Base-by-base conservation (phyloP, 1,284 basidiomycete species). In the Ceratobasidium sp. region DNA sequence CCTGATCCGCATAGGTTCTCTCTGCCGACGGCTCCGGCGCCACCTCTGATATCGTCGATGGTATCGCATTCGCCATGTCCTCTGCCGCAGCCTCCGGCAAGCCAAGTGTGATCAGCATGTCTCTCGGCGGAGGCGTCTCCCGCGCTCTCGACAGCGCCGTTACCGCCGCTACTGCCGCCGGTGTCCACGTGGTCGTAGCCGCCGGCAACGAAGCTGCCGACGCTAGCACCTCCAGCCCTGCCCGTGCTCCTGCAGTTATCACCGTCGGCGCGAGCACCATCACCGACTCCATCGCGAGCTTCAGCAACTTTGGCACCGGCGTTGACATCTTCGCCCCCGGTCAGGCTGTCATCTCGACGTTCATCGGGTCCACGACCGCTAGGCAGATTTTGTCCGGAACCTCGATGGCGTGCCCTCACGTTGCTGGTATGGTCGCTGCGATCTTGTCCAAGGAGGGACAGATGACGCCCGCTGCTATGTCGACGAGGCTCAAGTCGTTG, bases 301-400 rank as follows among this genome's bases (percentile, higher is more conserved):
- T 62, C 41, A 48, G 54, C 56, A 47, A 74, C 50, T 51, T 79
- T 76, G 82, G 82, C 75, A 76, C 78, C 63, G 81, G 80, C 73
- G 82, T 83, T 73, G 82, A 83, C 78, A 79, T 83, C 66, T 83
- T 82, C 76, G 82, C 80, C 2, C 82, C 82, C 11, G 82, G 82
- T 66, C 79, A 82, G 59, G 80, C 81, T 75, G 80, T 83, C 59
- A 64, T 76, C 63, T 76, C 76, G 27, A 69, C 66, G 47, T 76
- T 74, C 44, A 76, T 76, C 65, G 33, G 59, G 6, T 65, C 54
- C 17, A 64, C 63, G 44, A 74, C 74, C 14, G 74, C 69, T 44
- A 31, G 51, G 6, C 62, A 60, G 11, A 65, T 75, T n/a, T 64
- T 78, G 44, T 73, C 60, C 6, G 77, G 77, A n/a, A 78, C 77